A percentile compares a stretch with the other conserved stretches of the same genome.
Conservation (phyloP, 2,329 filamentous ascomycete species). For the Trichoderma sp. region DNA sequence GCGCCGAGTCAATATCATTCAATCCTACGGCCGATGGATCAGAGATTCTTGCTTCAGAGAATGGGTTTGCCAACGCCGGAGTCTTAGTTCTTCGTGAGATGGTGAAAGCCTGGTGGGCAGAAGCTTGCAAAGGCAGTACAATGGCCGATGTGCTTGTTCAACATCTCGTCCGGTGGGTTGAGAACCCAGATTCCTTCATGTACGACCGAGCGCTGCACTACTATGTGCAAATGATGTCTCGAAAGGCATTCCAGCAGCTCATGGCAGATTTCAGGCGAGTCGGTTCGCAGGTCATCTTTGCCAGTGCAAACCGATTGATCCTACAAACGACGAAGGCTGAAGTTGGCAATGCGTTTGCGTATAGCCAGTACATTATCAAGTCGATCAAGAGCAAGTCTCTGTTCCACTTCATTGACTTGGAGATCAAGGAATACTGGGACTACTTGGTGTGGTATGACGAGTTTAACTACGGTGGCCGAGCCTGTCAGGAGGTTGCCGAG, state of each 20-base stretch:
- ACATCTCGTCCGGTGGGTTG: conserved; percentile 95
- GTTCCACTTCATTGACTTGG: conserved; percentile 95
- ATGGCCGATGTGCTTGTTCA: conserved; percentile 99
- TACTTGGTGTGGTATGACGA: conserved; percentile 99
- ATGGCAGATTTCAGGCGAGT: conserved; percentile 97
- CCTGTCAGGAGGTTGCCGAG: conserved; percentile 79
- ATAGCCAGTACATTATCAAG: conserved; percentile 96
- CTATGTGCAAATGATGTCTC: conserved; percentile 98
- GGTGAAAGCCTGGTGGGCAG: conserved; percentile 98
- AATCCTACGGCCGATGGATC: conserved; percentile 55
- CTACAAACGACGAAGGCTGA: conserved; percentile 96
- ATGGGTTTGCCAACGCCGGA: conserved; percentile 88
- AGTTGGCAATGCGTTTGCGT: conserved; percentile 94
- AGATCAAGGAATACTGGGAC: conserved; percentile 99
- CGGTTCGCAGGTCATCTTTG: conserved; percentile 94
- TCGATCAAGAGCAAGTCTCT: conserved; percentile 93
- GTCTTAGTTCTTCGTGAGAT: conserved; percentile 92
- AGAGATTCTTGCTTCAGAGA: conserved; percentile 73
- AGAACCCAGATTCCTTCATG: conserved; percentile 88
- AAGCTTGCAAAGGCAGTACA: conserved; percentile 83
- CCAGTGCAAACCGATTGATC: conserved; percentile 82
- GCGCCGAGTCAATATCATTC: conserved; percentile 81
- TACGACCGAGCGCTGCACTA: conserved; percentile 94
- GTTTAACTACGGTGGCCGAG: conserved; percentile 97
- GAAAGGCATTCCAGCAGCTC: conserved; percentile 93